A percentile compares a stretch with the other conserved stretches of the same genome.
phyloP scores from a whole-genome alignment of 2,329 filamentous ascomycete genomes.

The Cordyceps cicadae region DNA sequence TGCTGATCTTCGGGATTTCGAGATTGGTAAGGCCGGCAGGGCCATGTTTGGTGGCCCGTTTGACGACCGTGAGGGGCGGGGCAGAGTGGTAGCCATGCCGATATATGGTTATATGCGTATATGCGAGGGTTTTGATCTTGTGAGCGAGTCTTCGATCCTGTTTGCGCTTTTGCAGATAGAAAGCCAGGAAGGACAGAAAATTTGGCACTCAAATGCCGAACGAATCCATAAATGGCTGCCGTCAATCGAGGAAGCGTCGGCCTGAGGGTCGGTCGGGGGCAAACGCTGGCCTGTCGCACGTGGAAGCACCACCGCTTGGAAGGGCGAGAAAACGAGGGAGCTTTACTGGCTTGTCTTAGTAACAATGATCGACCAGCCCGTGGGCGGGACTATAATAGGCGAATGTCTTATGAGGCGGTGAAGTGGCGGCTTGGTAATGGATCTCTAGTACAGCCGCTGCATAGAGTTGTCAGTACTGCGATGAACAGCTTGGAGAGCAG shows the following conservation, averaged over 20 bases:
- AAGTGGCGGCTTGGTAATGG: constrained; percentile 1
- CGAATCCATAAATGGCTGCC: constrained; percentile 3
- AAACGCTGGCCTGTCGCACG: not conserved
- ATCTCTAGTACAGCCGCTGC: not conserved
- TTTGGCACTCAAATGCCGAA: not conserved
- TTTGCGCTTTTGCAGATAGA: not conserved
- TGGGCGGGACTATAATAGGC: not conserved
- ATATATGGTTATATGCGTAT: not conserved
- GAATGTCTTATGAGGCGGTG: constrained; percentile 10
- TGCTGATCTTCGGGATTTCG: constrained; percentile 63
- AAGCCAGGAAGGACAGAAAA: not conserved
- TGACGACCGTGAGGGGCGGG: constrained; percentile 58
- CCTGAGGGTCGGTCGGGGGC: not conserved
- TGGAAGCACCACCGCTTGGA: not conserved
- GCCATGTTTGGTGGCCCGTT: constrained; percentile 63
- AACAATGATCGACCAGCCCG: constrained; percentile 1
- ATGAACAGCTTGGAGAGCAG: not conserved
- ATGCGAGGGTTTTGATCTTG: constrained; percentile 1
- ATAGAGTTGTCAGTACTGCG: not conserved
- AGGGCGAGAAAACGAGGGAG: not conserved
- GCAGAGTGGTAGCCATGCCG: constrained; percentile 52
- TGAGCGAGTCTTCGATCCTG: not conserved
- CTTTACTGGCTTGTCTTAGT: not conserved
- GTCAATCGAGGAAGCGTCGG: not conserved
- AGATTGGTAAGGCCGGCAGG: constrained; percentile 64